Conservation (phyloP, 2,329 filamentous ascomycete genomes). For the Paraphoma chrysanthemicola region DNA sequence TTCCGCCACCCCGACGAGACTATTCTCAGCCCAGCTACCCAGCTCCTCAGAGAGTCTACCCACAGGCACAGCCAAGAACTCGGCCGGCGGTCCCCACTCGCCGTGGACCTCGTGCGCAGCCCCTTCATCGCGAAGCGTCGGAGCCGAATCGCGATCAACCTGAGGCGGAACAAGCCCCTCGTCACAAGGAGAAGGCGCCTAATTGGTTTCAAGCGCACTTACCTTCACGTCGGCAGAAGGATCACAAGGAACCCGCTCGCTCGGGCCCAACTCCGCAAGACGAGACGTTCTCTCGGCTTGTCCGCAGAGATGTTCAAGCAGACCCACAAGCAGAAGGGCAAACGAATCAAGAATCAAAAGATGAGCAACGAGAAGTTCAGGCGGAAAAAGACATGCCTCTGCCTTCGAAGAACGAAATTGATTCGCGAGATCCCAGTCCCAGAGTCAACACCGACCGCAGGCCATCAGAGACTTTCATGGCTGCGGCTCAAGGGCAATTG, state of each 20-base stretch:
- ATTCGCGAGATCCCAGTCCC: too few relatives aligned
- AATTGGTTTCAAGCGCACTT: conserved; percentile 15
- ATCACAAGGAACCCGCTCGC: conserved; percentile 21
- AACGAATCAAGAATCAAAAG: background rate
- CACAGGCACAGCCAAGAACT: conserved; percentile 4
- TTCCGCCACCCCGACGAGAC: background rate
- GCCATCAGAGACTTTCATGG: conserved; percentile 1
- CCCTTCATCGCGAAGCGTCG: conserved; percentile 22
- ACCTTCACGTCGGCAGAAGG: conserved; percentile 23
- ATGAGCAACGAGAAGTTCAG: background rate
- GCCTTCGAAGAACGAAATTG: conserved; percentile 3
- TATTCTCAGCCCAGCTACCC: background rate
- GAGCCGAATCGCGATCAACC: conserved; percentile 24
- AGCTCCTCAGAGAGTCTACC: background rate
- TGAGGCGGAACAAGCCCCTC: conserved; percentile 19
- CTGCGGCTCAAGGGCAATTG: conserved; percentile 10
- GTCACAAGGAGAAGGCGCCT: conserved; percentile 22
- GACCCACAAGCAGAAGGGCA: background rate
- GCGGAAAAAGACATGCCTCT: conserved; percentile 1
- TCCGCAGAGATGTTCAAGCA: conserved; percentile 11
- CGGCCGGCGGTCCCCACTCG: conserved; percentile 13
- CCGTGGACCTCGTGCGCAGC: conserved; percentile 12
- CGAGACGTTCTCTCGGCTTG: conserved; percentile 11
- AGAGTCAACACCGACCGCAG: background rate
- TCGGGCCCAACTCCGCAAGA: conserved; percentile 14